Conservation (phyloP, 345 rosid species). For the Gossypium raimondii region DNA sequence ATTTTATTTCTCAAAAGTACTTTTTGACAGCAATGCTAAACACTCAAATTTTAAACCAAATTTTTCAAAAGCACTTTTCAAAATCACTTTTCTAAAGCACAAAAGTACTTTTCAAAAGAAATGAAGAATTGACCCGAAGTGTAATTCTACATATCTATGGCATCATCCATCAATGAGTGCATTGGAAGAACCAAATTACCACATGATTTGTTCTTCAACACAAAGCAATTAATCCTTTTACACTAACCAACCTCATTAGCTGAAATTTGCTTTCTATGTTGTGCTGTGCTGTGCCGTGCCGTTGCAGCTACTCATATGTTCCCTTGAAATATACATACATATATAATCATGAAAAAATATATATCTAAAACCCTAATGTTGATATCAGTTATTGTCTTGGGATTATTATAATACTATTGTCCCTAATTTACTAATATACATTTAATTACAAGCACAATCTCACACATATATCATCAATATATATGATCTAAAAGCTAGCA, state of each 20-base stretch:
- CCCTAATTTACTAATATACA: not conserved
- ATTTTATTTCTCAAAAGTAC: too few relatives aligned
- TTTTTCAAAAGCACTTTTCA: too few relatives aligned
- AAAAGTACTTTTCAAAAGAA: too few relatives aligned
- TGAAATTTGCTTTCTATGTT: not conserved
- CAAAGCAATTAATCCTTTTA: conserved; percentile 10
- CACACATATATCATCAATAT: not conserved
- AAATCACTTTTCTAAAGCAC: too few relatives aligned
- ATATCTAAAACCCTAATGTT: not conserved
- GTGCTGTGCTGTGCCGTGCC: not conserved
- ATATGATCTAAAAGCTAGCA: conserved; percentile 11
- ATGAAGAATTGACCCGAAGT: too few relatives aligned
- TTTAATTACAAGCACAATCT: not conserved
- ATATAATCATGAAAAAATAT: conserved; percentile 7
- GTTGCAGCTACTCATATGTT: conserved; percentile 7
- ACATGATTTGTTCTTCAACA: conserved; percentile 1
- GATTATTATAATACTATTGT: not conserved
- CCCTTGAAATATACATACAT: not conserved
- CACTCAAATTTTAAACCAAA: too few relatives aligned
- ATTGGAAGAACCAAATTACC: not conserved
- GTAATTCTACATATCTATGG: not conserved
- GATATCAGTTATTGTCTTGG: not conserved
- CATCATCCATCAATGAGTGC: not conserved
- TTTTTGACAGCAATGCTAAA: too few relatives aligned
- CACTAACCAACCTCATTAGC: conserved; percentile 6